Conservation (phyloP, 129 eudicot species). For the Flaveria robusta region DNA sequence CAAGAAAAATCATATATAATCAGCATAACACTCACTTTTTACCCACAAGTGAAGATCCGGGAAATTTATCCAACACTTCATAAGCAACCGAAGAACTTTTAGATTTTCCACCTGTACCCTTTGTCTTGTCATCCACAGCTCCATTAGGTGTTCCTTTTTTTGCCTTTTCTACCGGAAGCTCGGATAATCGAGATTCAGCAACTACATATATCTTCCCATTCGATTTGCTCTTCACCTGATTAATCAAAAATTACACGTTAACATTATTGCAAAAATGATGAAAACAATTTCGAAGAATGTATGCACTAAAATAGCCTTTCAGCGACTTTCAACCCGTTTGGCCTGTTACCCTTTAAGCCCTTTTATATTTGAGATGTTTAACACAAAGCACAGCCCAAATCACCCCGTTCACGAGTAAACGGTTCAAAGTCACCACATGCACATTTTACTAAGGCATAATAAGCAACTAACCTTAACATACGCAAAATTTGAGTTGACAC, state of each 20-base stretch:
- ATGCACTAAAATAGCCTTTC: background rate
- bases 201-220: constrained; percentile 40
- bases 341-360: no score
- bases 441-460: background rate
- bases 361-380: background rate
- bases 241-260: background rate
- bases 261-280: background rate
- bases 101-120: constrained; percentile 40
- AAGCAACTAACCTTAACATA: constrained; percentile 59
- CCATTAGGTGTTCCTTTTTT: constrained; percentile 63
- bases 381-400: no score
- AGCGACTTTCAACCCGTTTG: background rate
- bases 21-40: constrained; percentile 49
- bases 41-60: constrained; percentile 77
- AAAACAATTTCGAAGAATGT: background rate
- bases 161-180: constrained; percentile 30
- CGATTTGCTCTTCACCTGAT: constrained; percentile 62
- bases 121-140: constrained; percentile 34
- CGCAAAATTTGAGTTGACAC: constrained; percentile 41
- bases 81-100: constrained; percentile 47
- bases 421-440: background rate
- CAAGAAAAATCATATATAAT: background rate
- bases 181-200: constrained; percentile 23
- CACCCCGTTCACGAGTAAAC: background rate
- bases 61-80: constrained; percentile 56